These are phyloP conservation scores for Sporothrix protearum DNA, from an alignment of 2,329 filamentous ascomycete genomes.

Conservation along the genomic window DNA sequence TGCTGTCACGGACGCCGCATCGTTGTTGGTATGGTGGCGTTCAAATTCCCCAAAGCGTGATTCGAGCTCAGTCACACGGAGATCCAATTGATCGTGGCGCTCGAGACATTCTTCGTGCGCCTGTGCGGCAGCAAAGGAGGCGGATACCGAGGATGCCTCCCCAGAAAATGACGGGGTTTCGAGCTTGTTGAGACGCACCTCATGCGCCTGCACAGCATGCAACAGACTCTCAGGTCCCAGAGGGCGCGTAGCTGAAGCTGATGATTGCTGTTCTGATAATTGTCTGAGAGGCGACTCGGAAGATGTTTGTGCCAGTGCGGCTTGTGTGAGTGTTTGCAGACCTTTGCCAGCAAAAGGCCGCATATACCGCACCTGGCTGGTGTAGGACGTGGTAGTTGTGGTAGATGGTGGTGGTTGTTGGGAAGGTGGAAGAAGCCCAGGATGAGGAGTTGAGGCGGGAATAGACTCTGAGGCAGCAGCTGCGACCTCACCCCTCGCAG, in stretches of 20 bases:
- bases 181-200: constrained; percentile 62
- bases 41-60: constrained; percentile 59
- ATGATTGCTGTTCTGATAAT: not conserved
- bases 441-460: constrained; percentile 41
- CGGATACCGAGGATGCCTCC: not conserved
- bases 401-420: constrained; percentile 47
- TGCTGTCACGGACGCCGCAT: constrained; percentile 42
- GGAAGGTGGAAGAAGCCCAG: constrained; percentile 37
- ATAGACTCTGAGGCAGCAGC: constrained; percentile 37
- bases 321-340: constrained; percentile 49
- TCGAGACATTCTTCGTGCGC: constrained; percentile 68
- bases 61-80: constrained; percentile 67
- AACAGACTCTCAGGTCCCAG: constrained; percentile 40
- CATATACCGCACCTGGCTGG: constrained; percentile 48
- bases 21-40: constrained; percentile 48
- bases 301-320: constrained; percentile 40
- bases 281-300: not conserved
- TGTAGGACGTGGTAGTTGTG: constrained; percentile 48
- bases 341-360: constrained; percentile 56
- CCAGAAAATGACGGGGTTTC: constrained; percentile 66
- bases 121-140: constrained; percentile 31
- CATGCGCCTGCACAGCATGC: constrained; percentile 57
- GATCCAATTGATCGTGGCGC: constrained; percentile 62
- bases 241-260: not conserved
- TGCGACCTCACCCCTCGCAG: constrained; percentile 37